phyloP scores from a whole-genome alignment of 371 early-diverging fungal species.

The Mortierella sp. region DNA sequence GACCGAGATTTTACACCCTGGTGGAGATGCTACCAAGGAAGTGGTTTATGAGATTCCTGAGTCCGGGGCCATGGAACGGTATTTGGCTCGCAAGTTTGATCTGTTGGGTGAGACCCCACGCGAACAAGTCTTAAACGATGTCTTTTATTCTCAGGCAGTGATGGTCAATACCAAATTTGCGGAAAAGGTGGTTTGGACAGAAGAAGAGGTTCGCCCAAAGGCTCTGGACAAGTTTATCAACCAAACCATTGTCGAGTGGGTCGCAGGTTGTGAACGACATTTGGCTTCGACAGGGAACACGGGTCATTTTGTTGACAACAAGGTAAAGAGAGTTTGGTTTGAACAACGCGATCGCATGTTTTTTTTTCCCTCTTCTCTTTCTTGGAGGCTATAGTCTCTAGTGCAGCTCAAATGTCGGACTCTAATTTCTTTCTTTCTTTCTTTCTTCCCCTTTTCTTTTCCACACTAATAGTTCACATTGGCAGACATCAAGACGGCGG shows the following conservation, averaged over 20 bases:
- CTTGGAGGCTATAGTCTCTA: too few species aligned
- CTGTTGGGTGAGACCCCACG: constrained; percentile 18
- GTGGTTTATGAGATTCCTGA: constrained; percentile 16
- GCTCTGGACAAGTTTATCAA: constrained; percentile 7
- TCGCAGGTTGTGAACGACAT: constrained; percentile 17
- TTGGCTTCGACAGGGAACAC: constrained; percentile 15
- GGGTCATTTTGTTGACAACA: constrained; percentile 23
- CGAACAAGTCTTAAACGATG: constrained; percentile 17
- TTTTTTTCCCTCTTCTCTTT: not conserved
- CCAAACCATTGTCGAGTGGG: constrained; percentile 10
- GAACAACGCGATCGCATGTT: not conserved
- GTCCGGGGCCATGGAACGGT: constrained; percentile 22
- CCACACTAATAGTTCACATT: constrained; percentile 8
- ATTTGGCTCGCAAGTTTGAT: constrained; percentile 15
- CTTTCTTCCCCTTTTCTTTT: too few species aligned
- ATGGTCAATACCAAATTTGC: constrained; percentile 10
- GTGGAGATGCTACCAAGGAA: not conserved
- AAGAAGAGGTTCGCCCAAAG: constrained; percentile 15
- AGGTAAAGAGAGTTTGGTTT: constrained; percentile 6
- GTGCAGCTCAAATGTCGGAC: too few species aligned
- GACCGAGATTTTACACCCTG: constrained; percentile 4
- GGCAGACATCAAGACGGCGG: constrained; percentile 24
- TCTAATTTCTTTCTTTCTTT: too few species aligned
- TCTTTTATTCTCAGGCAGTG: constrained; percentile 25
- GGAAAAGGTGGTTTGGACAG: constrained; percentile 4